These are phyloP conservation scores for Phytophthora pistaciae DNA, from an alignment of 352 stramenopile genomes.

Conservation along the genomic window DNA sequence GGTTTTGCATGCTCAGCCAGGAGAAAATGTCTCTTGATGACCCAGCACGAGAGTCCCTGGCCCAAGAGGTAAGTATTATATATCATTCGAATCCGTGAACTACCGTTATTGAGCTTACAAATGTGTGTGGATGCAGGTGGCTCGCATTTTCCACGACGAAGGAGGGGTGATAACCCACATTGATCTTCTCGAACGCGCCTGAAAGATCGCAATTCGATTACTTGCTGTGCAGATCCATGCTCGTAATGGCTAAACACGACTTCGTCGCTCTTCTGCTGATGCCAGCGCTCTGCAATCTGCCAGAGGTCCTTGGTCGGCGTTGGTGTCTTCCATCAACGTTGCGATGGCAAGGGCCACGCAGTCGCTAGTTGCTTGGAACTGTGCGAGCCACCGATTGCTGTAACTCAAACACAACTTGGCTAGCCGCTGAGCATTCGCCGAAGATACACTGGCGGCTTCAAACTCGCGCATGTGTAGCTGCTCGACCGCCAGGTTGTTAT, in stretches of 20 bases:
- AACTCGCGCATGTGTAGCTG: conserved; percentile 88
- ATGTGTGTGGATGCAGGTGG: conserved; percentile 21
- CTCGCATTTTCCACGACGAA: conserved; percentile 50
- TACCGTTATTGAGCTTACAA: not conserved
- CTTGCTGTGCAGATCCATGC: not conserved
- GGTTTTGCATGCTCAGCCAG: conserved; percentile 17
- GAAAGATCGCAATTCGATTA: not conserved
- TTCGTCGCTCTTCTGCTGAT: conserved; percentile 16
- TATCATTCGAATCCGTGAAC: not conserved
- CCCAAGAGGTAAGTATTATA: conserved; percentile 29
- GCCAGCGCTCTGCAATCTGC: conserved; percentile 7
- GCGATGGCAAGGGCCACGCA: conserved; percentile 71
- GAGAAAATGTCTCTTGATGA: conserved; percentile 39
- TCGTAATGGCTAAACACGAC: not conserved
- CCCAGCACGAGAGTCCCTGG: conserved; percentile 24
- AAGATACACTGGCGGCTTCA: conserved; percentile 76
- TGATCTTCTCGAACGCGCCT: conserved; percentile 11
- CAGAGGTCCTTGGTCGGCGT: conserved; percentile 30
- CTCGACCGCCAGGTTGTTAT: conserved; percentile 95
- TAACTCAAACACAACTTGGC: conserved; percentile 93
- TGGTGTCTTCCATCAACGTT: conserved; percentile 73
- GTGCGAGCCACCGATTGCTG: conserved; percentile 90
- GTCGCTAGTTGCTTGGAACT: conserved; percentile 91
- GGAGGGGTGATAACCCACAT: conserved; percentile 18
- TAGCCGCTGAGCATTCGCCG: conserved; percentile 89